Base-by-base conservation (phyloP, 2,329 filamentous ascomycete genomes). In the Stagonosporopsis rhizophila region DNA sequence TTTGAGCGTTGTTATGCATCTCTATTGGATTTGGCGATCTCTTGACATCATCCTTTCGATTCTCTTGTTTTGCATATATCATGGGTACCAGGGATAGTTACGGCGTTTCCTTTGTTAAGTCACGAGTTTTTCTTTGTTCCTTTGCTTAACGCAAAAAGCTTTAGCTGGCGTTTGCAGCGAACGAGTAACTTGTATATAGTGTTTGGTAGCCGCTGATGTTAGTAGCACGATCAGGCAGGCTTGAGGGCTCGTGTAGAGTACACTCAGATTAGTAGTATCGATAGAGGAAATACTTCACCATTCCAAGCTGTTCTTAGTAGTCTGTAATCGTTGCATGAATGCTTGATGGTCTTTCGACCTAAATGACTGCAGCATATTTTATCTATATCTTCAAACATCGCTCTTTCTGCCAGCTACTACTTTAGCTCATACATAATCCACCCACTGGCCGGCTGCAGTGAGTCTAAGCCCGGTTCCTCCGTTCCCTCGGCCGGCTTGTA, bases 351-450 rank as follows among this genome's bases (percentile, higher is more conserved):
- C 4, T 30, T 30, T 11, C 12, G 9, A 4, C 9, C 9, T 30
- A 11, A 11, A 30, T 6, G 12, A 27, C 25, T 9, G 25, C 25
- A 27, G 9, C 25, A 27, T 9, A 28, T 15, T n/a, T n/a, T n/a
- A n/a, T n/a, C n/a, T n/a, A n/a, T n/a, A n/a, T n/a, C n/a, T n/a
- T n/a, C n/a, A n/a, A n/a, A n/a, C n/a, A n/a, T n/a, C n/a, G n/a
- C n/a, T n/a, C n/a, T n/a, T n/a, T n/a, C n/a, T n/a, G n/a, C n/a
- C n/a, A n/a, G n/a, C n/a, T 47, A 30, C 22, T 44, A 15, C 19
- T 19, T 37, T 17, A 49, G 12, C 52, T 59, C 52, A 49, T 55
- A 65, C 59, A 61, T 60, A 25, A 57, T 50, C 62, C 61, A 64
- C 12, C 63, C 52, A 14, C 35, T 49, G 11, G 52, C 40, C 17